Conservation (phyloP, 2,329 filamentous ascomycete species). For the Alternaria triticimaculans region DNA sequence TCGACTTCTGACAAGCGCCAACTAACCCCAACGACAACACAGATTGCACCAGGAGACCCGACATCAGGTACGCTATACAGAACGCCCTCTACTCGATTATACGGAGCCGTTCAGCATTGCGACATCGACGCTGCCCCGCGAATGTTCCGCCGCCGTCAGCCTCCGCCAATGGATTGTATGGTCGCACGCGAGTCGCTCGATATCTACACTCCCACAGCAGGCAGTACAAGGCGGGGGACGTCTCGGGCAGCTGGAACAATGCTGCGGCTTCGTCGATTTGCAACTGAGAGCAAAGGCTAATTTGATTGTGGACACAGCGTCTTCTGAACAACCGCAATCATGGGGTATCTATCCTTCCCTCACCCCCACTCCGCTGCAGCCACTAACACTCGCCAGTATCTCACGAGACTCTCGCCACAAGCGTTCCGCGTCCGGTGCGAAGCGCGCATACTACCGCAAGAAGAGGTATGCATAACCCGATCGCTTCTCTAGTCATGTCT, state of each 20-base stretch:
- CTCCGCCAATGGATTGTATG: conserved; percentile 23
- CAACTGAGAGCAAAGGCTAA: conserved; percentile 34
- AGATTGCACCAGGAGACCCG: conserved; percentile 47
- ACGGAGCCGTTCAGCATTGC: conserved; percentile 24
- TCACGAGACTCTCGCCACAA: conserved; percentile 99
- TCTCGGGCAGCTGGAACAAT: conserved; percentile 7
- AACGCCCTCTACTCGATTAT: conserved; percentile 11
- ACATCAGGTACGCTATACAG: conserved; percentile 40
- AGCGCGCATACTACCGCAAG: conserved; percentile 68
- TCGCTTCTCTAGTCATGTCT: conserved; percentile 69
- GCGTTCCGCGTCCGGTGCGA: conserved; percentile 98
- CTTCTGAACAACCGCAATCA: conserved; percentile 59
- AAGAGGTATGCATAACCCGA: conserved; percentile 66
- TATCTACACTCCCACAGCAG: conserved; percentile 22
- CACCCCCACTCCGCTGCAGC: conserved; percentile 5
- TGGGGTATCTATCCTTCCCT: conserved; percentile 54
- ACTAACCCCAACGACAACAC: conserved; percentile 44
- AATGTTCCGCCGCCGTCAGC: conserved; percentile 15
- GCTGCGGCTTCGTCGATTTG: conserved; percentile 18
- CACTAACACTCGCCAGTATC: conserved; percentile 71
- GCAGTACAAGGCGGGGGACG: conserved; percentile 4
- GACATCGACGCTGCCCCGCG: conserved; percentile 18
- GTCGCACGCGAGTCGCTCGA: conserved; percentile 30
- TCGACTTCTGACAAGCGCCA: conserved; percentile 32
- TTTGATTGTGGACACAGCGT: conserved; percentile 38